phyloP scores from a whole-genome alignment of 768 basidiomycete genomes.

The Tricholomella constricta region DNA sequence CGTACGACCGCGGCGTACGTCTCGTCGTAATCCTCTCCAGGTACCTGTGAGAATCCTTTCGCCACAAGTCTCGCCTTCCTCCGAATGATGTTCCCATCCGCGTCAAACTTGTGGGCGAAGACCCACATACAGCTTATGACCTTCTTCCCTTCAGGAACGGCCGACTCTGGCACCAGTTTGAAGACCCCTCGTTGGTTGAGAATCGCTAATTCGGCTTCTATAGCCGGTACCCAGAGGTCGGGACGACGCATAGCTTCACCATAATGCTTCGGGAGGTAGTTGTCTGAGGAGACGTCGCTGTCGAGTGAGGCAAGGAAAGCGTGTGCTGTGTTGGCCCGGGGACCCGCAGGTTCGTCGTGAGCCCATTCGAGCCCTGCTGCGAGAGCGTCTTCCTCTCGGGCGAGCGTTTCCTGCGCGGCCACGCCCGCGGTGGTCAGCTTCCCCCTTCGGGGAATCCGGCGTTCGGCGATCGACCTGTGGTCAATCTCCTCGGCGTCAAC shows the following conservation, averaged over 20 bases:
- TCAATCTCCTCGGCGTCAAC: not conserved
- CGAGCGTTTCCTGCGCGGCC: not conserved
- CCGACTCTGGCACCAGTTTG: not conserved
- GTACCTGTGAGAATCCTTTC: conserved; percentile 5
- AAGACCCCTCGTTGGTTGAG: not conserved
- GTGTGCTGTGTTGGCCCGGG: not conserved
- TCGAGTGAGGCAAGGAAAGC: not conserved
- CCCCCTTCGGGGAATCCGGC: not conserved
- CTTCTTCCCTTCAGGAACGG: too few relatives aligned
- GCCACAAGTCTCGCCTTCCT: conserved; percentile 24
- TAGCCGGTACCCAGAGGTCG: not conserved
- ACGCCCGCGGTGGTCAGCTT: not conserved
- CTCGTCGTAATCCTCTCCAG: conserved; percentile 30
- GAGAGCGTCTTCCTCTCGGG: not conserved
- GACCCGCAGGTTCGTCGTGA: not conserved
- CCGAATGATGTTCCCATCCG: conserved; percentile 21
- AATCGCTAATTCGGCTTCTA: not conserved
- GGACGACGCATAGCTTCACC: not conserved
- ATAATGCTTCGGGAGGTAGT: not conserved
- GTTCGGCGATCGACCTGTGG: too few relatives aligned
- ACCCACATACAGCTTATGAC: conserved; percentile 11
- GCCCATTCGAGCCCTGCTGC: not conserved
- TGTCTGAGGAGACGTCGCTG: not conserved
- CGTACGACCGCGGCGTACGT: conserved; percentile 13
- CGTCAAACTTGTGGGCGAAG: conserved; percentile 30